phyloP scores from a whole-genome alignment of 768 basidiomycete genomes.

The Obba rivulosa region DNA sequence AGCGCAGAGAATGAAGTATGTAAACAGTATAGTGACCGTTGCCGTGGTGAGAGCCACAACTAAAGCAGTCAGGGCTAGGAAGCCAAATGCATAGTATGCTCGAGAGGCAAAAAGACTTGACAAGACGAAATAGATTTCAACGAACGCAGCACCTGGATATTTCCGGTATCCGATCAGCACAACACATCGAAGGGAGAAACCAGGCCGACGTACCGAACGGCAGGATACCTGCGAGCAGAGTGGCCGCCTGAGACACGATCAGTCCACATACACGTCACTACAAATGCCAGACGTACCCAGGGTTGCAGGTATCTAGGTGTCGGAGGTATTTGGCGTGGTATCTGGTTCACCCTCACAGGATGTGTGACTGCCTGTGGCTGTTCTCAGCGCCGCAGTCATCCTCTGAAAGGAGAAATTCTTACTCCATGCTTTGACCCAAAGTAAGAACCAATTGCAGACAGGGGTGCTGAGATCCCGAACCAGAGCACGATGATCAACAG shows the following conservation, averaged over 20 bases:
- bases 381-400: too few species aligned
- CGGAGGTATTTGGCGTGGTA: slow-evolving; percentile 95
- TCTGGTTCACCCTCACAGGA: slow-evolving; percentile 86
- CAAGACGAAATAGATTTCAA: slow-evolving; percentile 90
- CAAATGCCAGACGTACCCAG: slow-evolving; percentile 46
- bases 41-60: slow-evolving; percentile 86
- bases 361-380: slow-evolving; percentile 55
- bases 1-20: slow-evolving; percentile 88
- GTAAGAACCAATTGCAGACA: slow-evolving; percentile 83
- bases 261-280: slow-evolving; percentile 7
- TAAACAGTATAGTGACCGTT: slow-evolving; percentile 83
- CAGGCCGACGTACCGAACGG: slow-evolving; percentile 63
- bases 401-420: slow-evolving; percentile 20
- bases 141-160: slow-evolving; percentile 81
- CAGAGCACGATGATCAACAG: slow-evolving; percentile 78
- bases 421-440: slow-evolving; percentile 86
- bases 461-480: slow-evolving; percentile 92
- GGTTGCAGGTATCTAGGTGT: slow-evolving; percentile 77
- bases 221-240: slow-evolving; percentile 82
- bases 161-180: background rate
- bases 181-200: background rate
- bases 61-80: slow-evolving; percentile 80
- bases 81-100: slow-evolving; percentile 95
- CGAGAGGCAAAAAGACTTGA: slow-evolving; percentile 89
- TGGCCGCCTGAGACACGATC: slow-evolving; percentile 45